phyloP scores from a whole-genome alignment of 2,329 filamentous ascomycete genomes.

The Aureobasidium sp. region DNA sequence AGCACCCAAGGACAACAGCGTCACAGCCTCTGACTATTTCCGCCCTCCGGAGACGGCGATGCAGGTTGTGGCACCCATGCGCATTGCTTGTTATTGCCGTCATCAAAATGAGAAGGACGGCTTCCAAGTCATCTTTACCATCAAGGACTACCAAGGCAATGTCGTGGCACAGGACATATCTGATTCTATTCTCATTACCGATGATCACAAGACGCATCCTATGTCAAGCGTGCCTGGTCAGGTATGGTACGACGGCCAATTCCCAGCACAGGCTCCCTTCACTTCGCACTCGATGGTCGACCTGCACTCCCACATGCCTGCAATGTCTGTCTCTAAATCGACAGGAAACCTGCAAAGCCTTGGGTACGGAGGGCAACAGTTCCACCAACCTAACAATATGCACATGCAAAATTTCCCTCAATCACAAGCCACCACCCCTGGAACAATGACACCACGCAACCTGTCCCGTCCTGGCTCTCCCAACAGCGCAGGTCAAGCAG shows the following conservation, averaged over 20 bases:
- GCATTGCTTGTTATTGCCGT: slow-evolving; percentile 93
- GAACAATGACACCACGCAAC: slow-evolving; percentile 51
- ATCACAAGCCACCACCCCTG: slow-evolving; percentile 34
- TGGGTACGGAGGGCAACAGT: slow-evolving; percentile 28
- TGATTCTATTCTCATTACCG: slow-evolving; percentile 89
- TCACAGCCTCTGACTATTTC: slow-evolving; percentile 22
- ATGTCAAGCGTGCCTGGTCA: slow-evolving; percentile 25
- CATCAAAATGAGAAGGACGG: slow-evolving; percentile 91
- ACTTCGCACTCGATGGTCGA: slow-evolving; percentile 33
- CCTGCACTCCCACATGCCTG: slow-evolving; percentile 30
- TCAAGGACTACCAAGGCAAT: slow-evolving; percentile 72
- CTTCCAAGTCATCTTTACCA: slow-evolving; percentile 88
- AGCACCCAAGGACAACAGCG: slow-evolving; percentile 29
- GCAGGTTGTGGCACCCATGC: slow-evolving; percentile 82
- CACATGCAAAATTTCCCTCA: slow-evolving; percentile 28
- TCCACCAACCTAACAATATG: slow-evolving; percentile 30
- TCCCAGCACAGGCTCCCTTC: slow-evolving; percentile 28
- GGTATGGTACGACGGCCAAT: slow-evolving; percentile 24
- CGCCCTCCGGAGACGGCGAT: slow-evolving; percentile 52
- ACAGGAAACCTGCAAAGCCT: slow-evolving; percentile 57
- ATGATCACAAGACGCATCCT: slow-evolving; percentile 86
- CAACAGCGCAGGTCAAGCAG: slow-evolving; percentile 43
- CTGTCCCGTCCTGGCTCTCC: slow-evolving; percentile 71
- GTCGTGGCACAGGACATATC: slow-evolving; percentile 80
- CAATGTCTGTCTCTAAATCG: slow-evolving; percentile 54